phyloP scores from a whole-genome alignment of 2,329 filamentous ascomycete species.

The Sphaerulina populicola region DNA sequence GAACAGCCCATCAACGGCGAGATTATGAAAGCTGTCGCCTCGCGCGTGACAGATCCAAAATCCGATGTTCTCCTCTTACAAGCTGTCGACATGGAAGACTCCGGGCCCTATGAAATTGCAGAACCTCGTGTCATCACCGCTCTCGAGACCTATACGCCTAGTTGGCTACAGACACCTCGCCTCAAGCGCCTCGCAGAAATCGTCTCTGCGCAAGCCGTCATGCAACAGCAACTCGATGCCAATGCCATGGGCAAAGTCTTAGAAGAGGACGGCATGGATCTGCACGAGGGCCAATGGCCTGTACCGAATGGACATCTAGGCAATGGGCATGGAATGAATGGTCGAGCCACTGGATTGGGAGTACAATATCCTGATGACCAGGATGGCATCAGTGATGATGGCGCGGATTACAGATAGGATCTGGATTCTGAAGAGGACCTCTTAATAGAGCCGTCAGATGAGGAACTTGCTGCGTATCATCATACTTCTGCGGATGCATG shows the following conservation, averaged over 20 bases:
- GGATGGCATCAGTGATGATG: slow-evolving; percentile 13
- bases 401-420: slow-evolving; percentile 12
- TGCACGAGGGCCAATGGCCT: slow-evolving; percentile 20
- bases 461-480: background rate
- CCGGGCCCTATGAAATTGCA: slow-evolving; percentile 94
- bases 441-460: background rate
- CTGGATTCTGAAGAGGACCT: slow-evolving; percentile 1
- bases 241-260: slow-evolving; percentile 23
- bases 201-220: slow-evolving; percentile 90
- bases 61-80: slow-evolving; percentile 88
- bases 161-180: slow-evolving; percentile 93
- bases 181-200: slow-evolving; percentile 97
- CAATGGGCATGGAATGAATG: slow-evolving; percentile 10
- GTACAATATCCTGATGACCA: slow-evolving; percentile 13
- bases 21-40: slow-evolving; percentile 99
- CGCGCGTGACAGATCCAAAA: slow-evolving; percentile 85
- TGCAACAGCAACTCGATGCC: slow-evolving; percentile 49
- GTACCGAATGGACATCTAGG: slow-evolving; percentile 14
- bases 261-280: slow-evolving; percentile 22
- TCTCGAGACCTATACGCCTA: slow-evolving; percentile 94
- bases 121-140: slow-evolving; percentile 94
- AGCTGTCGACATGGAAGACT: slow-evolving; percentile 98
- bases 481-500: background rate
- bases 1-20: slow-evolving; percentile 99
- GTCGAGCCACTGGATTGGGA: slow-evolving; percentile 4